A percentile compares a stretch with the other conserved stretches of the same genome.
Conservation (phyloP, 495 filamentous ascomycete genomes). For the Penicillium taxi region DNA sequence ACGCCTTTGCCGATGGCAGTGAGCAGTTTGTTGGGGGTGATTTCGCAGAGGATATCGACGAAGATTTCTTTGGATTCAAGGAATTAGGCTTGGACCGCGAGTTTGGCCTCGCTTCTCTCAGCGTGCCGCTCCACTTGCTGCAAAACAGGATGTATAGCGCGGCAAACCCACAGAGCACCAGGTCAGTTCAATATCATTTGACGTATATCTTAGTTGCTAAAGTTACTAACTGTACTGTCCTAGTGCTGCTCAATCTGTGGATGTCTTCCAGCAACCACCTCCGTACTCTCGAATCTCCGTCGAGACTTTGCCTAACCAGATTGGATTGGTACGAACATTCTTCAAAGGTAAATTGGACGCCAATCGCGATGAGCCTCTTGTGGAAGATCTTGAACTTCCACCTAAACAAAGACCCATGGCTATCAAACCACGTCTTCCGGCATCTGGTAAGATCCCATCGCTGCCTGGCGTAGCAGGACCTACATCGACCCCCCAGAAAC, state of each 20-base stretch:
- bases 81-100: conserved; percentile 88
- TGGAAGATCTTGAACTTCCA: conserved; percentile 94
- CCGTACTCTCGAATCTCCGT: conserved; percentile 71
- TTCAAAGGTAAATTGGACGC: conserved; percentile 80
- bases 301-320: conserved; percentile 66
- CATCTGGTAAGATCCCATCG: conserved; percentile 78
- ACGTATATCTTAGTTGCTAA: background rate
- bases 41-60: conserved; percentile 93
- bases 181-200: conserved; percentile 39
- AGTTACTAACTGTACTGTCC: background rate
- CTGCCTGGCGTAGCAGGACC: conserved; percentile 23
- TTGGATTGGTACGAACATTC: conserved; percentile 81
- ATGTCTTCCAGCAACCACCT: conserved; percentile 50
- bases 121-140: conserved; percentile 88
- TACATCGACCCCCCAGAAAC: conserved; percentile 69
- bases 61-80: conserved; percentile 99
- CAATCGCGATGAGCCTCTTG: conserved; percentile 69
- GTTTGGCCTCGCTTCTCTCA: conserved; percentile 74
- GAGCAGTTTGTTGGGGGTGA: conserved; percentile 96
- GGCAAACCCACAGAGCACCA: conserved; percentile 66
- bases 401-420: conserved; percentile 80
- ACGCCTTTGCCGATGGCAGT: conserved; percentile 89
- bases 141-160: conserved; percentile 81
- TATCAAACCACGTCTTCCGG: conserved; percentile 68
- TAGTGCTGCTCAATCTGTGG: conserved; percentile 40